Conservation (phyloP, 2,329 filamentous ascomycete genomes). For the Fusarium pseudonygamai region DNA sequence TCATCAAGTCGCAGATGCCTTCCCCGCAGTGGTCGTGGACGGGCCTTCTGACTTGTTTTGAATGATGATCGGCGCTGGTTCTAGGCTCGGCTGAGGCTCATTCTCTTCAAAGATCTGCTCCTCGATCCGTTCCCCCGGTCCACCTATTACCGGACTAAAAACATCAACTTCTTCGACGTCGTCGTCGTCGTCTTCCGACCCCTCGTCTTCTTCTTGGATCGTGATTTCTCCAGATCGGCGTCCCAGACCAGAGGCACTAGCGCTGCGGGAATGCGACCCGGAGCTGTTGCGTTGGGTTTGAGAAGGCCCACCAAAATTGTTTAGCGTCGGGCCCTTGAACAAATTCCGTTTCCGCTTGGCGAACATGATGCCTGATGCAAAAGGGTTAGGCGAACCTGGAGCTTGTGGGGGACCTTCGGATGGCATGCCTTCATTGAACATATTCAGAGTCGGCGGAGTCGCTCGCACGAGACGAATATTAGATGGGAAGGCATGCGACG, state of each 20-base stretch:
- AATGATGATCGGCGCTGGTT: constrained; percentile 30
- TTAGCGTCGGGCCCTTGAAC: constrained; percentile 82
- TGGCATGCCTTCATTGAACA: constrained; percentile 69
- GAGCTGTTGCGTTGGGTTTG: constrained; percentile 49
- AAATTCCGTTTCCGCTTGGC: constrained; percentile 82
- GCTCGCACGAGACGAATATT: constrained; percentile 84
- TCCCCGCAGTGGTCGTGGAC: constrained; percentile 15
- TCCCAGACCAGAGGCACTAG: constrained; percentile 70
- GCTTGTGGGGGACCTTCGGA: constrained; percentile 50
- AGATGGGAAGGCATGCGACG: constrained; percentile 77
- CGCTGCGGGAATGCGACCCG: constrained; percentile 62
- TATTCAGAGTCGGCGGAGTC: constrained; percentile 59
- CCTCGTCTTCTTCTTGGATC: constrained; percentile 74
- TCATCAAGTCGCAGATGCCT: constrained; percentile 20
- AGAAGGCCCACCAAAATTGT: constrained; percentile 60
- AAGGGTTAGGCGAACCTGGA: constrained; percentile 66
- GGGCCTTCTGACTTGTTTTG: constrained; percentile 16
- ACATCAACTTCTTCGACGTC: constrained; percentile 68
- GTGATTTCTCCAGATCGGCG: constrained; percentile 78
- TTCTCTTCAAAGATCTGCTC: constrained; percentile 59
- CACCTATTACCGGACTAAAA: constrained; percentile 61
- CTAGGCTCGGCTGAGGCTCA: constrained; percentile 39
- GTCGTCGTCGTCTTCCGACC: constrained; percentile 54
- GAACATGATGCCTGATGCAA: constrained; percentile 74
- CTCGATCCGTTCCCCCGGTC: constrained; percentile 56